phyloP scores from a whole-genome alignment of 2,329 filamentous ascomycete species.

The Pezicula carpinea region DNA sequence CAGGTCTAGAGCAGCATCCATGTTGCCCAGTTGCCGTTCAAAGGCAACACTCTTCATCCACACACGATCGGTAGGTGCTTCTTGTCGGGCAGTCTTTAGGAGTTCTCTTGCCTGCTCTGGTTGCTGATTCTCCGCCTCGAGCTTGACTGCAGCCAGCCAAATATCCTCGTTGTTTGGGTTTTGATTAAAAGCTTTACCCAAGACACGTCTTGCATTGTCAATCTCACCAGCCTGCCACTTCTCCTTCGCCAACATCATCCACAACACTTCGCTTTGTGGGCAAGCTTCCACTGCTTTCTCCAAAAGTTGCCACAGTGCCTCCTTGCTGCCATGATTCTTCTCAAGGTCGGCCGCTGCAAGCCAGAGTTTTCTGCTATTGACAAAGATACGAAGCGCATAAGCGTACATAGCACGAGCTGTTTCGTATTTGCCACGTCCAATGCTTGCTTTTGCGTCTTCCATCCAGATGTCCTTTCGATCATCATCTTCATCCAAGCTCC shows the following conservation, averaged over 20 bases:
- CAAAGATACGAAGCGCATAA: conserved; percentile 84
- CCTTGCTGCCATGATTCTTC: conserved; percentile 79
- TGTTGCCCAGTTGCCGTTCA: conserved; percentile 77
- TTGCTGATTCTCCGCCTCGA: conserved; percentile 86
- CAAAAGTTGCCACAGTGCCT: conserved; percentile 77
- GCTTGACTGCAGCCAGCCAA: conserved; percentile 92
- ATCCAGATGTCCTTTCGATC: conserved; percentile 95
- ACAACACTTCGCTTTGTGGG: conserved; percentile 83
- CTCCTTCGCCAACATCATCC: conserved; percentile 94
- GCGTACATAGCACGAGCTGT: conserved; percentile 92
- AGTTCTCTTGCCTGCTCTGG: conserved; percentile 78
- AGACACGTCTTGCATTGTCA: conserved; percentile 78
- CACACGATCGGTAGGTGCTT: conserved; percentile 91
- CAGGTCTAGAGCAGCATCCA: conserved; percentile 78
- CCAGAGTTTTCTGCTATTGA: conserved; percentile 84
- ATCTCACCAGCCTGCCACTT: conserved; percentile 87
- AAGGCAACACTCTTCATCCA: conserved; percentile 97
- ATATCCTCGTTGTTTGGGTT: conserved; percentile 98
- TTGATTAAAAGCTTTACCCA: conserved; percentile 87
- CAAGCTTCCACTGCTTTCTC: conserved; percentile 94
- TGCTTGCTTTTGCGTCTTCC: conserved; percentile 82
- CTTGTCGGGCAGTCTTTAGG: conserved; percentile 74
- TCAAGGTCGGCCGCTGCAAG: conserved; percentile 87
- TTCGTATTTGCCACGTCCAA: conserved; percentile 76
- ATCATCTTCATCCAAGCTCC: conserved; percentile 91